phyloP scores from a whole-genome alignment of 1,139 yeast species.

The Yamadazyma sp. region DNA sequence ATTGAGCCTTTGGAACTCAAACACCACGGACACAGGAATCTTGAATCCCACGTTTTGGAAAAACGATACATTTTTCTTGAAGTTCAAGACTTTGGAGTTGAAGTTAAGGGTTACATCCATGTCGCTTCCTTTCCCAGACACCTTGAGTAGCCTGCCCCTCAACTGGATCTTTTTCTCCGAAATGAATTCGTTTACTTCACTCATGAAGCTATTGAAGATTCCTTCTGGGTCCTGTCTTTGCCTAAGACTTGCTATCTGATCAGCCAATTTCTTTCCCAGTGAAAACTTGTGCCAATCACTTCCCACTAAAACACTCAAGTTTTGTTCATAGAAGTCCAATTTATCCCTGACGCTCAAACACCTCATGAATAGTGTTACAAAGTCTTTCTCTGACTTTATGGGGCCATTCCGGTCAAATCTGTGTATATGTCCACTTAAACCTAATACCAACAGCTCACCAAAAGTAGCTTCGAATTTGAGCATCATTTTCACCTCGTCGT shows the following conservation, averaged over 20 bases:
- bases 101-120: conserved; percentile 45
- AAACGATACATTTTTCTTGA: conserved; percentile 55
- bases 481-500: conserved; percentile 26
- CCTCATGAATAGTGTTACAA: conserved; percentile 8
- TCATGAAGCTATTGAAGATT: conserved; percentile 51
- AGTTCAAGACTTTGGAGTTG: conserved; percentile 42
- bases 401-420: not conserved
- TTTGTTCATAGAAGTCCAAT: conserved; percentile 10
- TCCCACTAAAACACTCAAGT: conserved; percentile 46
- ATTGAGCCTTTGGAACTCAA: conserved; percentile 44
- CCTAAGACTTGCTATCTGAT: conserved; percentile 47
- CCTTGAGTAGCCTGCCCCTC: conserved; percentile 12
- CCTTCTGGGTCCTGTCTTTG: conserved; percentile 45
- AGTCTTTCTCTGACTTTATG: not conserved
- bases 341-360: conserved; percentile 7
- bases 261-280: conserved; percentile 63
- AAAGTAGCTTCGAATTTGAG: conserved; percentile 10
- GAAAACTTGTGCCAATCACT: conserved; percentile 73
- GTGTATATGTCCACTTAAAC: conserved; percentile 2
- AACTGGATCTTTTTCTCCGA: conserved; percentile 9
- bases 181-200: conserved; percentile 14
- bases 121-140: conserved; percentile 11
- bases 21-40: conserved; percentile 45
- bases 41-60: conserved; percentile 54
- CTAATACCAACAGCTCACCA: not conserved